Base-by-base conservation (phyloP, 1,284 basidiomycete genomes). In the Austroboletus niveus region DNA sequence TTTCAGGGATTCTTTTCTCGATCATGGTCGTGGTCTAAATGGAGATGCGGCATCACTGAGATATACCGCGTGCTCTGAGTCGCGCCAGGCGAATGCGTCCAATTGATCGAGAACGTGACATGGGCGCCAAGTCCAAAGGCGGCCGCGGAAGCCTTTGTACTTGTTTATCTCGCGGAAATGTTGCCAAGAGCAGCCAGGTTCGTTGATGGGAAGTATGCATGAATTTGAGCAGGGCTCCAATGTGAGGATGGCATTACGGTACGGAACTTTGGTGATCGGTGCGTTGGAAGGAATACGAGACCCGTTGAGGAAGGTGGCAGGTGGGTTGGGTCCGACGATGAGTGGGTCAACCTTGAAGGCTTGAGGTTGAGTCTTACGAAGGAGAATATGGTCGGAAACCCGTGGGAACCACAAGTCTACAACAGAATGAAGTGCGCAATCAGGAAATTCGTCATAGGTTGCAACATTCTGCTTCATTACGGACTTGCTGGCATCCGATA, bases 81-180 rank as follows among this genome's bases (percentile, higher is more conserved):
- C 31, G 55, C 40, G 1, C 68, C 69, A 0, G 69, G 66, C 2
- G 70, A 63, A 15, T 64, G 53, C n/a, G 57, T 56, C 2, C 69
- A 72, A 43, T 45, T 71, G 30, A 51, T 64, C 34, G 70, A 71
- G 34, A 44, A 51, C 14, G 57, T 57, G 1, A 58, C 59, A n/a
- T 56, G 48, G 47, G 6, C 35, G 1, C 58, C 62, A 2, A 64
- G 64, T n/a, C 17, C 47, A 2, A 60, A 47, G 22, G 66, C 64
- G 4, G 56, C 1, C 5, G 7, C 5, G 2, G 60, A 54, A 3
- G 2, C 54, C 8, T 31, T 57, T 20, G 52, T 61, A 6, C 17
- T 17, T 17, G 40, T 30, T 8, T 42, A 15, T 10, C 4, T 65
- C 17, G 49, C 48, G 20, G 60, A 62, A 20, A 56, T 24, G 22